Evolutionary conservation across 2,329 filamentous ascomycete genomes (phyloP).

Genomic region (Aaosphaeria pasadenensis): DNA sequence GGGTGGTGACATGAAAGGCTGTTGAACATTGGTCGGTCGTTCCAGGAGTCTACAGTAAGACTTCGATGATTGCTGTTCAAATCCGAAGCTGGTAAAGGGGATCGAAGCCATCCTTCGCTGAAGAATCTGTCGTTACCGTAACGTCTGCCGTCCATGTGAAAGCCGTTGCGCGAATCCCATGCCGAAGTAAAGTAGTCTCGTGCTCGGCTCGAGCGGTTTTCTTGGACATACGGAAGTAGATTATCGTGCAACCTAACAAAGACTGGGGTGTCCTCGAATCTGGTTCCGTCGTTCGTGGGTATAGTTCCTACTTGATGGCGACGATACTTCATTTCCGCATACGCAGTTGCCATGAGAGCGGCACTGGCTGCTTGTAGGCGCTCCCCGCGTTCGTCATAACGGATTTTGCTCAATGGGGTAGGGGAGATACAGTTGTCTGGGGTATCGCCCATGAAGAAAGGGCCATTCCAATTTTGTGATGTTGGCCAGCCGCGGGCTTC

Average conservation of each 20-base stretch:
- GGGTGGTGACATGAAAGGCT: no score
- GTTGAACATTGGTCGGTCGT: no score
- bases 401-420: slow-evolving; percentile 16
- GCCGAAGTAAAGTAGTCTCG: not conserved
- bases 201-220: slow-evolving; percentile 11
- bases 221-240: slow-evolving; percentile 40
- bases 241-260: slow-evolving; percentile 44
- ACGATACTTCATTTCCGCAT: slow-evolving; percentile 6
- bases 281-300: not conserved
- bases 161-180: not conserved
- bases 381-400: slow-evolving; percentile 23
- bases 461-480: slow-evolving; percentile 34
- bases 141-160: not conserved
- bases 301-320: slow-evolving; percentile 4
- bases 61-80: no score
- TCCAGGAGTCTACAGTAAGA: no score
- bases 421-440: slow-evolving; percentile 26
- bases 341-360: slow-evolving; percentile 18
- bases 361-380: slow-evolving; percentile 24
- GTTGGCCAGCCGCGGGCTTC: slow-evolving; percentile 17
- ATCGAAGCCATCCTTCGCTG: not conserved
- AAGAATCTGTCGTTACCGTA: not conserved
- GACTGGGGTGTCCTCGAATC: slow-evolving; percentile 28
- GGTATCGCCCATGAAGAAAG: slow-evolving; percentile 33
- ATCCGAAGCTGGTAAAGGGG: no score